Evolutionary conservation across 805 yeast genomes (phyloP), one percentile per base, ranked within the genome.

Genomic region (Yarrowia sp.): DNA sequence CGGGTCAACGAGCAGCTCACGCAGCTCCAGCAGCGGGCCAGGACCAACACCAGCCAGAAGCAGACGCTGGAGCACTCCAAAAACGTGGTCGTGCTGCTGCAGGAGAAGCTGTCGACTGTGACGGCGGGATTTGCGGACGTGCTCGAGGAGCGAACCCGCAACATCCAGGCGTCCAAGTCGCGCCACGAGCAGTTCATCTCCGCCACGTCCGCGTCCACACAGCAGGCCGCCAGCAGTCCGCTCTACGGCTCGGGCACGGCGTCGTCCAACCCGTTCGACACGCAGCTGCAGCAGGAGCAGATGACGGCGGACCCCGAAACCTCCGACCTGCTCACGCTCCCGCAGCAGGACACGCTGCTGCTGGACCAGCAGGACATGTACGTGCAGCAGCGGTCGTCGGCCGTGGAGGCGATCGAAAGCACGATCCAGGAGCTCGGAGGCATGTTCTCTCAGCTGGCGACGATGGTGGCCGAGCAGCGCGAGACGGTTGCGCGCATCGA

Each of bases 401-500:
- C 99, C 0, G 97, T 94, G 58, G 98, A 93, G 71, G 90, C 97
- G 0, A 94, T 94, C 56, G 99, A 94, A 72, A 82, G 90, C n/a
- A 94, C 99, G 0, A 94, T 94, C 65, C 93, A 93, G 70, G 98
- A 94, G 73, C 96, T 94, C 53, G 99, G 99, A 42, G 87, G 88
- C 55, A 79, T 94, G 64, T 94, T 94, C 76, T 93, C 89, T 69
- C 99, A 94, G 74, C 79, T 94, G 68, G 97, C 98, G 5, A 87
- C 96, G 0, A 93, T 94, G 98, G 97, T 94, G 7, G 91, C 89
- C 65, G 98, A 94, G 73, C 99, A 94, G 75, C 93, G 98, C 39
- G 99, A 94, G 69, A 88, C 88, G 14, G 93, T 94, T 63, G 98
- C 93, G 73, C 80, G 98, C 70, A 94, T 94, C 66, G 99, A 94